A percentile compares a stretch with the other conserved stretches of the same genome.
These are phyloP conservation scores for Sclerotinia glacialis DNA, from an alignment of 2,329 filamentous ascomycete species.

Conservation along the genomic window DNA sequence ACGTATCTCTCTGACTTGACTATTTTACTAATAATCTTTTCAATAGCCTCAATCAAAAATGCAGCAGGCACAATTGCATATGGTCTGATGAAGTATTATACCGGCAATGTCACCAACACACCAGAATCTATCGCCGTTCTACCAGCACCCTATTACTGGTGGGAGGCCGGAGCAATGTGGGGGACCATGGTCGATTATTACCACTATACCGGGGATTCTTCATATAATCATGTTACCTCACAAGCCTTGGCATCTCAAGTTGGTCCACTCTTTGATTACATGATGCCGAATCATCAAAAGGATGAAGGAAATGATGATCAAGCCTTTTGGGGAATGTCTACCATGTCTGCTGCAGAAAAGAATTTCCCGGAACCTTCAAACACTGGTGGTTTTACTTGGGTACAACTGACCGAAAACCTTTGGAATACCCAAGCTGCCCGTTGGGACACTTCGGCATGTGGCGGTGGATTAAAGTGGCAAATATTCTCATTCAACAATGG, in stretches of 20 bases:
- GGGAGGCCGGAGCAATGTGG: conserved; percentile 58
- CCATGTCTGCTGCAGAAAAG: conserved; percentile 66
- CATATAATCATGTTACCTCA: conserved; percentile 58
- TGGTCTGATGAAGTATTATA: conserved; percentile 63
- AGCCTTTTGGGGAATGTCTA: conserved; percentile 68
- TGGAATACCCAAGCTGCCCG: conserved; percentile 69
- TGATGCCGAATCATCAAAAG: conserved; percentile 54
- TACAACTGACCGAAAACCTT: conserved; percentile 65
- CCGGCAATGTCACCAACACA: conserved; percentile 56
- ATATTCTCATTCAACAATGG: conserved; percentile 76
- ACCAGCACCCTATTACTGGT: conserved; percentile 62
- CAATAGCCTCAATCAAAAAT: conserved; percentile 57
- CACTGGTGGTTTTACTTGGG: conserved; percentile 56
- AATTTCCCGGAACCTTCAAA: conserved; percentile 61
- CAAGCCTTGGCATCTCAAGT: conserved; percentile 59
- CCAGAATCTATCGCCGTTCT: conserved; percentile 59
- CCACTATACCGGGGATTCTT: conserved; percentile 60
- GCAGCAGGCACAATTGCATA: conserved; percentile 60
- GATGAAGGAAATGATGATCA: conserved; percentile 73
- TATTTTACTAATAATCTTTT: not conserved
- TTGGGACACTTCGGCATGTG: conserved; percentile 67
- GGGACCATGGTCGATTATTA: conserved; percentile 69
- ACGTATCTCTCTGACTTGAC: too few species aligned
- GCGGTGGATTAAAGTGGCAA: conserved; percentile 77
- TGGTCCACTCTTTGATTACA: conserved; percentile 58